These are phyloP conservation scores for Penicillium roqueforti DNA, from an alignment of 495 filamentous ascomycete genomes.

Conservation along the genomic window DNA sequence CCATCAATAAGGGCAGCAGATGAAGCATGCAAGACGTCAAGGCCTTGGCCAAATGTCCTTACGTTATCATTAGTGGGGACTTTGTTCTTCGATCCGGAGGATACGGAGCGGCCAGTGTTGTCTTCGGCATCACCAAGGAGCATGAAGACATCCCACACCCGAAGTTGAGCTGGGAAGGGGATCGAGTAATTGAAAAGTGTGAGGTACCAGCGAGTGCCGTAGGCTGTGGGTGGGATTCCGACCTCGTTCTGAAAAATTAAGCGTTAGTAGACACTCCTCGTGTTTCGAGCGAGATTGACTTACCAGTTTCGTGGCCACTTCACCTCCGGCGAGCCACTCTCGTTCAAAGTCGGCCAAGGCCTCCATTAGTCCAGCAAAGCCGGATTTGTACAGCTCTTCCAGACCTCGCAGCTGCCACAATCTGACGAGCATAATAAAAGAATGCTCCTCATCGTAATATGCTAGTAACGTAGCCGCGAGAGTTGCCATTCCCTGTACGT, in stretches of 20 bases:
- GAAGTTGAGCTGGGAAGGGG: constrained; percentile 93
- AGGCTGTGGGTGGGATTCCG: constrained; percentile 79
- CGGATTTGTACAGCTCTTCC: constrained; percentile 75
- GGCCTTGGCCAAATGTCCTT: constrained; percentile 56
- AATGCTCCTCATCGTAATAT: constrained; percentile 92
- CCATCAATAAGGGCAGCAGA: constrained; percentile 90
- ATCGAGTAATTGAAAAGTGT: constrained; percentile 98
- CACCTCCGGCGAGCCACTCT: constrained; percentile 73
- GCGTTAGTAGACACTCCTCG: constrained; percentile 10
- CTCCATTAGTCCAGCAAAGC: constrained; percentile 83
- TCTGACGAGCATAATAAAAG: constrained; percentile 92
- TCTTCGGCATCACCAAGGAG: constrained; percentile 73
- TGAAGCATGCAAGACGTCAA: constrained; percentile 89
- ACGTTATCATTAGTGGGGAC: constrained; percentile 8
- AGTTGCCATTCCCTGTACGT: constrained; percentile 97
- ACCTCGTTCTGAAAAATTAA: constrained; percentile 59
- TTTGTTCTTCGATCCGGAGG: constrained; percentile 42
- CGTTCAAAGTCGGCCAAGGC: constrained; percentile 85
- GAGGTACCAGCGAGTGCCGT: constrained; percentile 95
- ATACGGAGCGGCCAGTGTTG: constrained; percentile 10
- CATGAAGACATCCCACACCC: constrained; percentile 99
- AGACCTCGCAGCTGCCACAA: constrained; percentile 87
- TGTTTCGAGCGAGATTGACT: constrained; percentile 23
- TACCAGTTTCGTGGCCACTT: constrained; percentile 75
- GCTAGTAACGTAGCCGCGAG: constrained; percentile 90